Base-by-base conservation (phyloP, 2,329 filamentous ascomycete species). In the Amauroascus verrucosus region DNA sequence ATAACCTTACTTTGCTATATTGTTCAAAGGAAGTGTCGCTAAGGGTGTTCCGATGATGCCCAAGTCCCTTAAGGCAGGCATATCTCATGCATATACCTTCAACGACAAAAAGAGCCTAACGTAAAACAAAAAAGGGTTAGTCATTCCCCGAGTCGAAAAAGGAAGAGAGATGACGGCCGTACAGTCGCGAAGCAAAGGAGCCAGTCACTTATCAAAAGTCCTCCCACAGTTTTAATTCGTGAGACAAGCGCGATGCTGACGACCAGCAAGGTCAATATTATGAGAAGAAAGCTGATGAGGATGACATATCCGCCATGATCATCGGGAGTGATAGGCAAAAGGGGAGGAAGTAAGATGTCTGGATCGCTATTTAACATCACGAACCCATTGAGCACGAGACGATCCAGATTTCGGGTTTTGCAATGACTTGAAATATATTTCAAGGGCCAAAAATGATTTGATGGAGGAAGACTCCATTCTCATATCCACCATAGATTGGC, bases 211-310 rank as follows among this genome's bases (percentile, higher is more conserved):
- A 53, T 57, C 18, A 53, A 47, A 45, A 61, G 40, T 30, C 54
- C 51, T 14, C 60, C 41, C 20, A 60, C 55, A 9, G 56, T 54
- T 35, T 50, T 56, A 8, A 53, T 46, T 6, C 60, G 60, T 18
- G 60, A 55, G 8, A 57, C 43, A 43, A 60, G 56, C n/a, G 59
- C 61, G 48, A 59, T 51, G 6, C 59, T 30, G 14, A 61, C 59
- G 22, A 58, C 57, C 20, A 60, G 33, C 16, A 45, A 20, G n/a
- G 57, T 57, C 16, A 61, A 48, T 30, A 60, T 59, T 45, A 59
- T 50, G 20, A 61, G 46, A 11, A 58, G 46, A 37, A 49, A 48
- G 16, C 49, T 55, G 13, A 53, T 43, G 7, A 60, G 43, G 22
- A 60, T 50, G 32, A 57, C 55, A 50, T 58, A 56, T 18, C 53